A percentile compares a stretch with the other conserved stretches of the same genome.
phyloP scores from a whole-genome alignment of 371 early-diverging fungal genomes.

The Apophysomyces trapeziformis region DNA sequence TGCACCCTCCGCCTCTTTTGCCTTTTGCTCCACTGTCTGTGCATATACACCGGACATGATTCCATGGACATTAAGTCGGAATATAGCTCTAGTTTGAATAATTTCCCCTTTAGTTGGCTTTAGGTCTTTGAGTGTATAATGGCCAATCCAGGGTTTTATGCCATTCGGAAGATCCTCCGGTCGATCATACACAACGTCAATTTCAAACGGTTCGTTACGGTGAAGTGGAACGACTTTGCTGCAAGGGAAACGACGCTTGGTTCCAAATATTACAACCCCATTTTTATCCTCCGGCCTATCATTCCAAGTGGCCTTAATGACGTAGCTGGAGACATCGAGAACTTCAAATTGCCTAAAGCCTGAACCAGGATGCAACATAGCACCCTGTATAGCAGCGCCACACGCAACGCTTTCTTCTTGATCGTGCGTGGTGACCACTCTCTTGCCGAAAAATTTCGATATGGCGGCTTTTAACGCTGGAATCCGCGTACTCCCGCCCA shows the following conservation, averaged over 20 bases:
- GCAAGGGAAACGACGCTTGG: slow-evolving; percentile 71
- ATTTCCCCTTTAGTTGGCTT: slow-evolving; percentile 43
- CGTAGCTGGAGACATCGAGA: slow-evolving; percentile 75
- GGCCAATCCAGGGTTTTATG: slow-evolving; percentile 69
- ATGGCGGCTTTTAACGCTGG: slow-evolving; percentile 88
- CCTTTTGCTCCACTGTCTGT: slow-evolving; percentile 83
- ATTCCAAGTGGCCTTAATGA: slow-evolving; percentile 67
- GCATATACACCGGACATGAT: slow-evolving; percentile 80
- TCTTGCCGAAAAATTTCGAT: slow-evolving; percentile 79
- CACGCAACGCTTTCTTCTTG: slow-evolving; percentile 95
- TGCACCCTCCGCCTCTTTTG: slow-evolving; percentile 65
- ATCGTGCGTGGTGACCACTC: slow-evolving; percentile 89
- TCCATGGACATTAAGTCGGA: slow-evolving; percentile 79
- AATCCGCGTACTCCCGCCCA: slow-evolving; percentile 92
- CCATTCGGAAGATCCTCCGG: slow-evolving; percentile 67
- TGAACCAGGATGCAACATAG: slow-evolving; percentile 92
- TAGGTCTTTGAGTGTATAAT: slow-evolving; percentile 60
- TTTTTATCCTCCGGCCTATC: slow-evolving; percentile 65
- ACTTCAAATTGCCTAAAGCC: slow-evolving; percentile 92
- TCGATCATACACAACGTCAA: slow-evolving; percentile 75
- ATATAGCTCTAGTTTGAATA: slow-evolving; percentile 88
- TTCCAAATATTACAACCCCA: slow-evolving; percentile 66
- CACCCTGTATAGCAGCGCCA: slow-evolving; percentile 95
- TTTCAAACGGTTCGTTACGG: slow-evolving; percentile 71
- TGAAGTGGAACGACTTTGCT: slow-evolving; percentile 81